Evolutionary conservation across 2,329 filamentous ascomycete genomes (phyloP).

Genomic region (Macrophomina pseudophaseolina): DNA sequence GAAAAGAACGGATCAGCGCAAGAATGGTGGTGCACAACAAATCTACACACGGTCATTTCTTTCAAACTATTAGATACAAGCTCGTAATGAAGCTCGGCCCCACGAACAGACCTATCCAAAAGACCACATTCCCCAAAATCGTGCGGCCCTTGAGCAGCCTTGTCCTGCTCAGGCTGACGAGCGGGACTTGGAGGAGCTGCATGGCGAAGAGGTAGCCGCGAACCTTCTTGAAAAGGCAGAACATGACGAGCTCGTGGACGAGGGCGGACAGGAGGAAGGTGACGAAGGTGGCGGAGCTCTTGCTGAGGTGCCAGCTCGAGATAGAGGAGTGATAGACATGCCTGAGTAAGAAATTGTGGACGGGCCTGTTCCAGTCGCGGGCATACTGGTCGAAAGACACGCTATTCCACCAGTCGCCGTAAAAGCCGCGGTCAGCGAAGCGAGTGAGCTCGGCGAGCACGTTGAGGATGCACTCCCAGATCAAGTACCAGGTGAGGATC

Average conservation of each 20-base stretch:
- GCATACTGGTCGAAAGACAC: slow-evolving; percentile 76
- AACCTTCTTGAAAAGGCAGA: slow-evolving; percentile 78
- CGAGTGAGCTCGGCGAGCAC: slow-evolving; percentile 75
- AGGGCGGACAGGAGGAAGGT: slow-evolving; percentile 75
- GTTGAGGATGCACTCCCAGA: slow-evolving; percentile 73
- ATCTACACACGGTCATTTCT: too few species aligned
- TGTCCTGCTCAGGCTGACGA: slow-evolving; percentile 71
- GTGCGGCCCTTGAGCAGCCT: slow-evolving; percentile 66
- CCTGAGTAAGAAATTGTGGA: slow-evolving; percentile 76
- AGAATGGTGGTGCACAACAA: too few species aligned
- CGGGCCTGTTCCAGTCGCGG: slow-evolving; percentile 80
- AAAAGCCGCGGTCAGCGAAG: slow-evolving; percentile 78
- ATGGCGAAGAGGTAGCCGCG: slow-evolving; percentile 74
- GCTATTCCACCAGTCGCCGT: slow-evolving; percentile 60
- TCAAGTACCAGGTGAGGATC: slow-evolving; percentile 77
- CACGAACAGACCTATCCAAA: slow-evolving; percentile 80
- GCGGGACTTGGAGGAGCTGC: slow-evolving; percentile 75
- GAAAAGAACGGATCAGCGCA: too few species aligned
- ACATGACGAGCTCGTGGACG: slow-evolving; percentile 79
- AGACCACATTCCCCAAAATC: slow-evolving; percentile 73
- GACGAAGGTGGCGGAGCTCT: slow-evolving; percentile 73
- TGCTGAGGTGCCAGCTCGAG: slow-evolving; percentile 72
- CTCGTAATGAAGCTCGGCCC: slow-evolving; percentile 69
- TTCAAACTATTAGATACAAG: slow-evolving; percentile 56
- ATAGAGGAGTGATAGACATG: slow-evolving; percentile 83